A percentile compares a stretch with the other conserved stretches of the same genome.
phyloP scores from a whole-genome alignment of 208 protist species.

The Sergeia podlipaevii region DNA sequence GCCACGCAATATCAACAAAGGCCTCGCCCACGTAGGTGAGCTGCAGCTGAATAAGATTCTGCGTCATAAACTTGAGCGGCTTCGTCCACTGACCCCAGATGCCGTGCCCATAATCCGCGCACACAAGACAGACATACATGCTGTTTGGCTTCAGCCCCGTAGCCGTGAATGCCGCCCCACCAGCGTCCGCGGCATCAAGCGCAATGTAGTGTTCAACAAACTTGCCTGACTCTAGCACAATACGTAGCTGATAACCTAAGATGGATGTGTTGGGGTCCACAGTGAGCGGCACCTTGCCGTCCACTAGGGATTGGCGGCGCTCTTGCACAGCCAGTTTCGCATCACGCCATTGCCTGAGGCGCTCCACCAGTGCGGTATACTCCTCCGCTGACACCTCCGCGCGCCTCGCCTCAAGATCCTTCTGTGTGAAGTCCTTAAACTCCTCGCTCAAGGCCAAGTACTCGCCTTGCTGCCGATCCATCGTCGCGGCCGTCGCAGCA shows the following conservation, averaged over 20 bases:
- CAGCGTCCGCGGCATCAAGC: background rate
- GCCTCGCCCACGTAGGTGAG: constrained; percentile 84
- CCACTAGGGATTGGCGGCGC: constrained; percentile 22
- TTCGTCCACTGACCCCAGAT: constrained; percentile 79
- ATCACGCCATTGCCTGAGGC: constrained; percentile 15
- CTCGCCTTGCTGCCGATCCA: constrained; percentile 28
- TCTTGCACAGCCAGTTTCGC: constrained; percentile 4
- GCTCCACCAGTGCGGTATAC: constrained; percentile 34
- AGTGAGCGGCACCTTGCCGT: constrained; percentile 51
- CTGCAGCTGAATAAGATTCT: constrained; percentile 89
- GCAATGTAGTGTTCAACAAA: constrained; percentile 42
- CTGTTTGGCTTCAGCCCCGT: constrained; percentile 74
- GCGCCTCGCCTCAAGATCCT: constrained; percentile 56
- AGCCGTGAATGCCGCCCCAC: constrained; percentile 47
- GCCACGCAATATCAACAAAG: constrained; percentile 91
- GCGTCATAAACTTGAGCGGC: constrained; percentile 88
- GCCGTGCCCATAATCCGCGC: constrained; percentile 68
- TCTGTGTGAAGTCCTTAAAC: constrained; percentile 52
- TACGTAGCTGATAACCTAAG: constrained; percentile 66
- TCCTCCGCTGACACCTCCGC: constrained; percentile 31
- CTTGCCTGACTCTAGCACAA: constrained; percentile 66
- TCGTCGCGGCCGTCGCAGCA: constrained; percentile 7
- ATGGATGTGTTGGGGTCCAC: constrained; percentile 51
- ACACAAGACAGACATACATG: constrained; percentile 83
- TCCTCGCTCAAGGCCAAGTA: constrained; percentile 54